A percentile compares a stretch with the other conserved stretches of the same genome.
These are phyloP conservation scores for Debaryomyces castellii DNA, from an alignment of 805 yeast genomes.

Conservation along the genomic window DNA sequence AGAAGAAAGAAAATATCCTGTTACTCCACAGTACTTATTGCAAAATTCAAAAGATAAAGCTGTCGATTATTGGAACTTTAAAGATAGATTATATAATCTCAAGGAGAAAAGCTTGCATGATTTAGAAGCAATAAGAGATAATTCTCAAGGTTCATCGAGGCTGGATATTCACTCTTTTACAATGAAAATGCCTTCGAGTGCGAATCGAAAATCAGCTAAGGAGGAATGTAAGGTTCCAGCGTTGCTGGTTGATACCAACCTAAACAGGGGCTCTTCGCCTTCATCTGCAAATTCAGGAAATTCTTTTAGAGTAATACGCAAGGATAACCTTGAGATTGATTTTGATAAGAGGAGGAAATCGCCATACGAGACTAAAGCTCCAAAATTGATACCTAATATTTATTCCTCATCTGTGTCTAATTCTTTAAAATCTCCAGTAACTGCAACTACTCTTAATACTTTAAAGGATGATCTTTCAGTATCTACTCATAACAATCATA, in stretches of 20 bases:
- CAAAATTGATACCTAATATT: slow-evolving; percentile 38
- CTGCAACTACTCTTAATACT: slow-evolving; percentile 34
- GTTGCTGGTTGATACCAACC: slow-evolving; percentile 15
- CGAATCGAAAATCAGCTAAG: slow-evolving; percentile 5
- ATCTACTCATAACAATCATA: background rate
- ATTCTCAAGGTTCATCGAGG: background rate
- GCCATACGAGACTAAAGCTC: slow-evolving; percentile 55
- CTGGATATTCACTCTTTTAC: slow-evolving; percentile 9
- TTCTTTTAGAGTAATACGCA: slow-evolving; percentile 66
- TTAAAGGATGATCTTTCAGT: slow-evolving; percentile 19
- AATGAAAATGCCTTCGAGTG: slow-evolving; percentile 14
- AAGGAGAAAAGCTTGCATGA: slow-evolving; percentile 10
- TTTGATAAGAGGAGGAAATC: slow-evolving; percentile 78
- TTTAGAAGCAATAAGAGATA: slow-evolving; percentile 1
- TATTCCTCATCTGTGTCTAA: slow-evolving; percentile 32
- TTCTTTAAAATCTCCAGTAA: slow-evolving; percentile 30
- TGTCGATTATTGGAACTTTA: slow-evolving; percentile 58
- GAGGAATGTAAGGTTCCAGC: slow-evolving; percentile 9
- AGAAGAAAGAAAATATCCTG: slow-evolving; percentile 48
- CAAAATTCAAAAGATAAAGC: slow-evolving; percentile 40
- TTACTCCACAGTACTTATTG: slow-evolving; percentile 68
- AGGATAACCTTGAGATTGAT: slow-evolving; percentile 71
- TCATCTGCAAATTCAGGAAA: slow-evolving; percentile 14
- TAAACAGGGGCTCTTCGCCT: slow-evolving; percentile 2
- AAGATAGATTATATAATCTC: slow-evolving; percentile 24